Percentiles rank a stretch among this genome's conserved stretches.
Conservation (phyloP, 306 rosid species). For the Malus orientalis region DNA sequence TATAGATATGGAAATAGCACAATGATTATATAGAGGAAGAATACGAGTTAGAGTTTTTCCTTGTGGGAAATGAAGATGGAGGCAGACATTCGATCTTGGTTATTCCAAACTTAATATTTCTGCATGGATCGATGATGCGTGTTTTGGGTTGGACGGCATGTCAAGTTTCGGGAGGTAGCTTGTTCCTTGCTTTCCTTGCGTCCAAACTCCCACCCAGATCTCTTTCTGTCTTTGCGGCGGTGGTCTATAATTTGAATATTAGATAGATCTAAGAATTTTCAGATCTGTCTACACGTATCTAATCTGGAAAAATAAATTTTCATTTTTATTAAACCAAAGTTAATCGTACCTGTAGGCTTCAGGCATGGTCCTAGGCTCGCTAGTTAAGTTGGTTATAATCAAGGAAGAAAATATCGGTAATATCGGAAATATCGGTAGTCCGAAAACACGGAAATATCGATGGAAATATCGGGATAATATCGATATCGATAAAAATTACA, state of each 20-base stretch:
- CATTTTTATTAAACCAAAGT: background rate
- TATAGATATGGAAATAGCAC: background rate
- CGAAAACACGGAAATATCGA: no score
- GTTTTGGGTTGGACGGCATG: constrained; percentile 7
- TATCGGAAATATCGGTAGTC: no score
- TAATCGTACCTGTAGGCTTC: background rate
- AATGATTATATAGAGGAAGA: background rate
- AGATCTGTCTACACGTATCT: background rate
- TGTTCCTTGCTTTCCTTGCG: constrained; percentile 41
- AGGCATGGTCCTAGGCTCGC: background rate
- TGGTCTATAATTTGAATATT: background rate
- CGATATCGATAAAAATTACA: no score
- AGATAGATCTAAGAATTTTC: background rate
- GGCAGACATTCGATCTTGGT: constrained; percentile 2
- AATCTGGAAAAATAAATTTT: no score
- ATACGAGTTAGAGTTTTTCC: constrained; percentile 18
- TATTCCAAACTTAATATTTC: constrained; percentile 50
- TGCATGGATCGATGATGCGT: background rate
- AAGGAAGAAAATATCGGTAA: no score
- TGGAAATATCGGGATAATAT: no score
- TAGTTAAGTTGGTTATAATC: no score
- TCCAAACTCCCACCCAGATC: background rate
- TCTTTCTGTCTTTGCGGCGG: background rate
- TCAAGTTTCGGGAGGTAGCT: constrained; percentile 22
- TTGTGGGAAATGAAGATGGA: constrained; percentile 16